Evolutionary conservation across 768 basidiomycete species (phyloP).

Genomic region (Pisolithus albus): DNA sequence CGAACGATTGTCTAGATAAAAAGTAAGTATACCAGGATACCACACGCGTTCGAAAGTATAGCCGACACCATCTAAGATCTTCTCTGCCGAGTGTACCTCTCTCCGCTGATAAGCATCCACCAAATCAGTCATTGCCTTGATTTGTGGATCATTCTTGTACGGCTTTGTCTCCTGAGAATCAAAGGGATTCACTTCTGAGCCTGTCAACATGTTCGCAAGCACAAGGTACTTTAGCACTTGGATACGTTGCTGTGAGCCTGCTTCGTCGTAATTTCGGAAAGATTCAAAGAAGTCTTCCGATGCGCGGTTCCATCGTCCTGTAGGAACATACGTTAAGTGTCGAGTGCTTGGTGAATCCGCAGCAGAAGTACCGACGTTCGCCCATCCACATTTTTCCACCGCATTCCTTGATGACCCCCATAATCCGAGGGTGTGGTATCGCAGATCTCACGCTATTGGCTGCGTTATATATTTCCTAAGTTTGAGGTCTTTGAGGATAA

Average conservation of each 20-base stretch:
- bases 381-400: slow-evolving; percentile 99
- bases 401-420: slow-evolving; percentile 99
- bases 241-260: slow-evolving; percentile 91
- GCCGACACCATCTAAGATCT: slow-evolving; percentile 73
- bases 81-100: slow-evolving; percentile 96
- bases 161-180: slow-evolving; percentile 99
- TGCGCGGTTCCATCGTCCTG: slow-evolving; percentile 94
- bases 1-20: slow-evolving; percentile 67
- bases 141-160: slow-evolving; percentile 92
- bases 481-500: background rate
- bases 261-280: slow-evolving; percentile 97
- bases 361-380: slow-evolving; percentile 56
- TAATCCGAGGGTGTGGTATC: slow-evolving; percentile 95
- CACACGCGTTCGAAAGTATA: background rate
- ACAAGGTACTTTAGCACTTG: slow-evolving; percentile 99
- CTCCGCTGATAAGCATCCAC: slow-evolving; percentile 95
- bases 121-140: slow-evolving; percentile 96
- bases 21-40: background rate
- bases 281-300: slow-evolving; percentile 99
- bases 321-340: slow-evolving; percentile 2
- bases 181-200: slow-evolving; percentile 97
- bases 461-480: slow-evolving; percentile 94
- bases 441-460: slow-evolving; percentile 89
- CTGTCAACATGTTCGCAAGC: slow-evolving; percentile 95
- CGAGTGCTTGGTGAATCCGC: background rate